Conservation (phyloP, 2,329 filamentous ascomycete species). For the Ophiostoma novo-ulmi region DNA sequence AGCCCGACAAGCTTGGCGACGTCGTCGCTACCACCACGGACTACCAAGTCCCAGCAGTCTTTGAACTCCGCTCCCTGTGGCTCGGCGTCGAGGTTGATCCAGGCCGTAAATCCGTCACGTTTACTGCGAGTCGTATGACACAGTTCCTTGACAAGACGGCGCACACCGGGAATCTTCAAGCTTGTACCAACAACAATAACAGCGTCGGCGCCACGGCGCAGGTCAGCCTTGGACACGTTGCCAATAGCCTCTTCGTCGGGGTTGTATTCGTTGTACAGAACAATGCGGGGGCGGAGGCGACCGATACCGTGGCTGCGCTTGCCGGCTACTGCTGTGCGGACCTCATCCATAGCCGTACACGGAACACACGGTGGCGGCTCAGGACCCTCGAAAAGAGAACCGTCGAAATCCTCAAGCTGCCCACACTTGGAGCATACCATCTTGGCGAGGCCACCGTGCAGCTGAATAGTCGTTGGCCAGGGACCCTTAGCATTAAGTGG, state of each 20-base stretch:
- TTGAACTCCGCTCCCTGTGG: conserved; percentile 80
- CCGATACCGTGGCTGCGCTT: conserved; percentile 93
- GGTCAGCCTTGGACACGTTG: conserved; percentile 77
- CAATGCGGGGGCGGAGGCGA: conserved; percentile 82
- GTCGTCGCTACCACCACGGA: conserved; percentile 81
- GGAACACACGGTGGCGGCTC: conserved; percentile 72
- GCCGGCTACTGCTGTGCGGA: conserved; percentile 69
- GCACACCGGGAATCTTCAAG: conserved; percentile 88
- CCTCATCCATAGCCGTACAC: conserved; percentile 69
- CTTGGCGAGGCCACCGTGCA: conserved; percentile 88
- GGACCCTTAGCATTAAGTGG: conserved; percentile 78
- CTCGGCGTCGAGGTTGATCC: conserved; percentile 87
- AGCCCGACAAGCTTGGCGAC: conserved; percentile 69
- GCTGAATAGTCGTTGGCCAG: conserved; percentile 88
- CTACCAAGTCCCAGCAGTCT: conserved; percentile 87
- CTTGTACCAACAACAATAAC: conserved; percentile 94
- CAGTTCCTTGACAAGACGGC: conserved; percentile 83
- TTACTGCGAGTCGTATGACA: conserved; percentile 79
- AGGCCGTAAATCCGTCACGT: conserved; percentile 79
- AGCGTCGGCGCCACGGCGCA: conserved; percentile 80
- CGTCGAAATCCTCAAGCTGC: conserved; percentile 68
- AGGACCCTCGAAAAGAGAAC: conserved; percentile 75
- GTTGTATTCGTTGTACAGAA: conserved; percentile 95
- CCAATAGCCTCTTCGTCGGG: conserved; percentile 96
- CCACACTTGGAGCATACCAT: conserved; percentile 97